These are phyloP conservation scores for Lactarius deliciosus DNA, from an alignment of 768 basidiomycete genomes.

Conservation along the genomic window DNA sequence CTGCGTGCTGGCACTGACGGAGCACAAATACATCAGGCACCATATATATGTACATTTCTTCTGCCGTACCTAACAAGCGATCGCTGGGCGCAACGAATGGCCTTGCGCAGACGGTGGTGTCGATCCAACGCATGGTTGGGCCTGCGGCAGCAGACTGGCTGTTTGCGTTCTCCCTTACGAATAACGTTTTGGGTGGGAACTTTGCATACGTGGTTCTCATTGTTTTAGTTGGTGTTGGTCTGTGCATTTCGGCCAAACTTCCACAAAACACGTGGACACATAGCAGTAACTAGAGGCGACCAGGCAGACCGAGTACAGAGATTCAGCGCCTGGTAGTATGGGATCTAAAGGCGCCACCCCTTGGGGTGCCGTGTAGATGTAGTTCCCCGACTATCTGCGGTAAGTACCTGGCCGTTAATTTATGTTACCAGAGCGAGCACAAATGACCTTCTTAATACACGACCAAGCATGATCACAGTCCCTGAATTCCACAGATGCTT, in stretches of 20 bases:
- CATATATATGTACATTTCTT: slow-evolving; percentile 65
- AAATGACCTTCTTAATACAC: no score
- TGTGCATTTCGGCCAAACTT: not conserved
- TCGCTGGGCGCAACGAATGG: slow-evolving; percentile 70
- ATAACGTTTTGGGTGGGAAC: slow-evolving; percentile 28
- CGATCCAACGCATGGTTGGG: slow-evolving; percentile 45
- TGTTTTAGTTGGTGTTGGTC: not conserved
- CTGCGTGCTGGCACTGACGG: not conserved
- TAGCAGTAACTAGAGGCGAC: not conserved
- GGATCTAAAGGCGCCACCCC: no score
- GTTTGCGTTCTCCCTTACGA: slow-evolving; percentile 57
- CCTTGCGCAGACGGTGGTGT: slow-evolving; percentile 38
- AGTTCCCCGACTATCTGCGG: no score
- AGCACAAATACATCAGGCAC: slow-evolving; percentile 43
- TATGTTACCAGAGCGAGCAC: no score
- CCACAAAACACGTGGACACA: not conserved
- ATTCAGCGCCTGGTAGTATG: no score
- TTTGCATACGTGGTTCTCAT: slow-evolving; percentile 6
- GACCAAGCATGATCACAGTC: no score
- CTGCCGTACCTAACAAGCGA: slow-evolving; percentile 59
- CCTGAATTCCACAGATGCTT: no score
- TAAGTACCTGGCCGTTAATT: no score
- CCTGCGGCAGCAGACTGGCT: slow-evolving; percentile 58
- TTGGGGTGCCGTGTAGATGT: no score
- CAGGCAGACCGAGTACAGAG: no score